Conservation (phyloP, 106 monocot species). For the Acanthochlamys bracteata region DNA sequence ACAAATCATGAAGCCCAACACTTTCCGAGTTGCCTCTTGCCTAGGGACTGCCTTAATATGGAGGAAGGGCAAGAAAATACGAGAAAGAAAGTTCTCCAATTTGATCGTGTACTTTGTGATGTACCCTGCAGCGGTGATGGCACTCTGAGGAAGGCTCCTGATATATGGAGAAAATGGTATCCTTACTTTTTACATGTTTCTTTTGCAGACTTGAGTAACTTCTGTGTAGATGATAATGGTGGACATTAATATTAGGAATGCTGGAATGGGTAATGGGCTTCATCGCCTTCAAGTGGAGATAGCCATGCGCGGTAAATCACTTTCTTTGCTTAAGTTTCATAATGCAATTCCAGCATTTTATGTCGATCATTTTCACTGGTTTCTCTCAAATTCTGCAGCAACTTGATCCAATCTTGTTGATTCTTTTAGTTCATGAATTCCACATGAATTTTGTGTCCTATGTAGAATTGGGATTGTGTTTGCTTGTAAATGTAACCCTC, state of each 20-base stretch:
- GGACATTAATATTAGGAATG: conserved; percentile 61
- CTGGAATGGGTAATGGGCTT: conserved; percentile 91
- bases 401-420: too few relatives aligned
- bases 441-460: too few relatives aligned
- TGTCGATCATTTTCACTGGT: too few relatives aligned
- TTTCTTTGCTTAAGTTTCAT: too few relatives aligned
- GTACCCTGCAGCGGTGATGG: conserved; percentile 99
- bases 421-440: too few relatives aligned
- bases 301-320: conserved; percentile 74
- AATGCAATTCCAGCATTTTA: too few relatives aligned
- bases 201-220: conserved; percentile 1
- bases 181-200: neutral
- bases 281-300: conserved; percentile 94
- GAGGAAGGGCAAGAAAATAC: conserved; percentile 20
- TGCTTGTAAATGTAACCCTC: too few relatives aligned
- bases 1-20: conserved; percentile 98
- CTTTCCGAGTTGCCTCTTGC: conserved; percentile 58
- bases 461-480: too few relatives aligned
- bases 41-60: conserved; percentile 14
- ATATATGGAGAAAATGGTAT: conserved; percentile 99
- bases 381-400: too few relatives aligned
- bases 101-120: conserved; percentile 97
- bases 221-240: conserved; percentile 8
- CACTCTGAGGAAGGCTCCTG: conserved; percentile 92
- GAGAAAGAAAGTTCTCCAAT: conserved; percentile 32